Evolutionary conservation across 1,284 basidiomycete species (phyloP), one percentile per base, ranked within the genome.

Genomic region (Puccinia coronata): DNA sequence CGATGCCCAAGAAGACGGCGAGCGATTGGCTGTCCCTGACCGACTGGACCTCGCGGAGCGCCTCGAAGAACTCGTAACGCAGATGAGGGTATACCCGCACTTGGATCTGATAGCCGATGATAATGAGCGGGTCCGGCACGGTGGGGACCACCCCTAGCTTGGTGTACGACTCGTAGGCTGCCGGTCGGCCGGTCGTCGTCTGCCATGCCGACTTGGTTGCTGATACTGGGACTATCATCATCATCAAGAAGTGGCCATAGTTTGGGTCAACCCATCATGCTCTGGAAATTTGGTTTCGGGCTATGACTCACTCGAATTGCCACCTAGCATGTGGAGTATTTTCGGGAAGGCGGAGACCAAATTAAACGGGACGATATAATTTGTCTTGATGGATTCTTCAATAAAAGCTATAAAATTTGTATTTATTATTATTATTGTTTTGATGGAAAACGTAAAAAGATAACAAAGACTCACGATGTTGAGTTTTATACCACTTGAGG

Each of bases 331-430:
- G 39, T 78, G 63, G 34, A 43, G 31, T 1, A 78, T 78, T 23
- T 78, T 53, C 31, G 43, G 49, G 43, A 9, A 25, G 23, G 76
- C 76, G 20, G 76, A 65, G n/a, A 67, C 63, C 31, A 78, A 47
- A 9, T 67, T 69, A 28, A 78, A 47, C n/a, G 76, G 76, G 14
- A 78, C 63, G 49, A 67, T 63, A 41, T 78, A 78, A 41, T 69
- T 78, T n/a, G 76, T 49, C 36, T 78, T 78, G 43, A 25, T 36
- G 11, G 76, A 69, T 53, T 78, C 63, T 78, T 55, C 61, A n/a
- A 78, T 25, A 43, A 69, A 47, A 39, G 76, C 76, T 78, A 69
- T 20, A 39, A 43, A 47, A 43, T 47, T 61, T 18, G 53, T 51
- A 12, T 20, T 14, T 53, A 9, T 31, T 11, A 51, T n/a, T n/a